Base-by-base conservation (phyloP, 106 monocot genomes). In the Apostasia shenzhenica region DNA sequence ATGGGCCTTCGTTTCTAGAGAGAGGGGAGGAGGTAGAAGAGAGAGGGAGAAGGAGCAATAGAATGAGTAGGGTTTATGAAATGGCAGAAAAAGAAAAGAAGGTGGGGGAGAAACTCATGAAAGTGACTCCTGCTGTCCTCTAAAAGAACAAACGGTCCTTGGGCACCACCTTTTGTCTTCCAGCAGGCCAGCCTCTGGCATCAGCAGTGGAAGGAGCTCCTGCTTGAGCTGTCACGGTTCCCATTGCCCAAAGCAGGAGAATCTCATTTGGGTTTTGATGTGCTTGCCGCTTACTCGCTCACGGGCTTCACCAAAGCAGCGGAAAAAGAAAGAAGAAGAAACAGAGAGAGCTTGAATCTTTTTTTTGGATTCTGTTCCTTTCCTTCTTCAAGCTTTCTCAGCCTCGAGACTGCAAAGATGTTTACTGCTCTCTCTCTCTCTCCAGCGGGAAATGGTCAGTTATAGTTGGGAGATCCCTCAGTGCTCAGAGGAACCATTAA, bases 391-490 rank as follows among this genome's bases (percentile, higher is more conserved):
- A 1, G 38, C 59, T 40, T 59, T 59, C 9, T 6, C 38, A 56
- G 5, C 41, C 41, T 42, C 8, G 3, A 41, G 41, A 41, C 7
- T 38, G 9, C 41, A 9, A 59, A 41, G 41, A 59, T 59, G 38
- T 59, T 59, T 59, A 59, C 41, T 10, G 59, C 59, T 59, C 41
- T 6, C 41, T 8, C 39, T 2, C 1, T 9, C 59, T 3, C 59
- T 9, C 26, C 26, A 26, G 26, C 26, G 26, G 26, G 26, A 8
- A 9, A 41, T 41, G 40, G 59, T 41, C 59, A 59, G 59, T 59
- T 59, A 59, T 9, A 59, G 59, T 40, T 59, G 26, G 41, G 59
- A 59, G 41, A 59, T 59, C 59, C 59, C 8, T 41, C 59, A 59
- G 11, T 40, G 9, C 8, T 41, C 59, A 59, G 11, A 59, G 9